phyloP scores from a whole-genome alignment of 768 basidiomycete species.

The Leucosporidium creatinivorum region DNA sequence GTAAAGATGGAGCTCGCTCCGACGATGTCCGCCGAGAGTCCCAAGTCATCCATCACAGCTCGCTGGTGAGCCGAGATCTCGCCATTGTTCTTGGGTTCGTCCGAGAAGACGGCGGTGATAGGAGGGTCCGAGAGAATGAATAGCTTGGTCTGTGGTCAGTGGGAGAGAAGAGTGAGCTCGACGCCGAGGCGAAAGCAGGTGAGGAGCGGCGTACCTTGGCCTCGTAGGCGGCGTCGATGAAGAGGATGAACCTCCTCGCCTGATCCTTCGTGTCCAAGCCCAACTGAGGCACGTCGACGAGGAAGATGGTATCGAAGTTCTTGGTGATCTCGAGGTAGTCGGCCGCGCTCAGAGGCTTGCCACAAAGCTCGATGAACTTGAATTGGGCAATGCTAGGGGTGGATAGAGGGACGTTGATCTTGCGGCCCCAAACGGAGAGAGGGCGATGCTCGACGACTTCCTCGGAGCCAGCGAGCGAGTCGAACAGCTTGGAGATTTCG shows the following conservation, averaged over 20 bases:
- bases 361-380: conserved; percentile 76
- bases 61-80: conserved; percentile 69
- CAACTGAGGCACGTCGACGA: conserved; percentile 82
- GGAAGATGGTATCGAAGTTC: conserved; percentile 77
- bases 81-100: conserved; percentile 45
- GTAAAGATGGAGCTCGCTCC: conserved; percentile 84
- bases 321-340: conserved; percentile 93
- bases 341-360: conserved; percentile 79
- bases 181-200: not conserved
- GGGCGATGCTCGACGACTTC: conserved; percentile 56
- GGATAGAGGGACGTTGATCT: conserved; percentile 55
- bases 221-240: conserved; percentile 70
- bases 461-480: conserved; percentile 58
- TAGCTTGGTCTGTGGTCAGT: conserved; percentile 61
- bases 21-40: conserved; percentile 65
- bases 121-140: conserved; percentile 90
- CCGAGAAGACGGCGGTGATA: conserved; percentile 81
- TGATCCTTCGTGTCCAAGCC: conserved; percentile 77
- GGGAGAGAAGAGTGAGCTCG: not conserved
- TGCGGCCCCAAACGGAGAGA: conserved; percentile 85
- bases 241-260: conserved; percentile 89
- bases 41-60: conserved; percentile 91
- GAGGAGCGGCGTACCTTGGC: not conserved
- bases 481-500: conserved; percentile 79
- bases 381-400: conserved; percentile 63